Evolutionary conservation across 2,329 filamentous ascomycete genomes (phyloP).

Genomic region (Samsoniella hepiali): DNA sequence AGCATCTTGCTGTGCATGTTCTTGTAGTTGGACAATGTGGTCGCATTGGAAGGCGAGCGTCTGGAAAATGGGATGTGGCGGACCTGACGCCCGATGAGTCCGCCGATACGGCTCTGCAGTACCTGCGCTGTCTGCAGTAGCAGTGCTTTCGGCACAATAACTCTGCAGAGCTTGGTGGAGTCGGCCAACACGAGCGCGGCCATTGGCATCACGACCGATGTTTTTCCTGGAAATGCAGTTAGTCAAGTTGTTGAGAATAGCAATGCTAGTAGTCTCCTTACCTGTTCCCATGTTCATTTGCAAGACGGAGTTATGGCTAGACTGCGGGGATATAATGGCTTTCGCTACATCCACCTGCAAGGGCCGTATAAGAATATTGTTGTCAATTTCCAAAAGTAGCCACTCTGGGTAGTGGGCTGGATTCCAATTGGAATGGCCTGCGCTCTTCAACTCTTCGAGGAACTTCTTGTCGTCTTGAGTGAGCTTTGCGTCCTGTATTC

Average conservation of each 20-base stretch:
- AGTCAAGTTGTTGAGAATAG: neutral
- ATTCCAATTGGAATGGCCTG: conserved; percentile 57
- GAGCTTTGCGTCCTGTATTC: conserved; percentile 10
- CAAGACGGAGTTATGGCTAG: conserved; percentile 54
- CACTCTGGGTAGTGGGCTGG: conserved; percentile 56
- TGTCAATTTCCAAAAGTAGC: conserved; percentile 65
- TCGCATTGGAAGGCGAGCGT: conserved; percentile 36
- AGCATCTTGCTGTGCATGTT: conserved; percentile 40
- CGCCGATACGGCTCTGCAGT: conserved; percentile 52
- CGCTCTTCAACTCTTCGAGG: conserved; percentile 43
- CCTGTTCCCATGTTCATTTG: conserved; percentile 68
- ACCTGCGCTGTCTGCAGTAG: conserved; percentile 56
- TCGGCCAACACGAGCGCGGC: conserved; percentile 45
- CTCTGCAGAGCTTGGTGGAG: conserved; percentile 43
- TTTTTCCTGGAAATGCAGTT: conserved; percentile 45
- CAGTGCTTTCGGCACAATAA: conserved; percentile 56
- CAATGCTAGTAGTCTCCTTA: conserved; percentile 21
- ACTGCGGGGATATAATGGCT: conserved; percentile 55
- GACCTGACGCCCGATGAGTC: conserved; percentile 50
- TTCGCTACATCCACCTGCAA: conserved; percentile 61
- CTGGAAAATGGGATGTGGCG: conserved; percentile 58
- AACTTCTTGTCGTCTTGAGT: conserved; percentile 27
- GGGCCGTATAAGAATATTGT: conserved; percentile 57
- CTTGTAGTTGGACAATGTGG: conserved; percentile 36
- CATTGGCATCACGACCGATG: conserved; percentile 55